phyloP scores from a whole-genome alignment of 2,329 filamentous ascomycete species.

The Aspergillus piperis region DNA sequence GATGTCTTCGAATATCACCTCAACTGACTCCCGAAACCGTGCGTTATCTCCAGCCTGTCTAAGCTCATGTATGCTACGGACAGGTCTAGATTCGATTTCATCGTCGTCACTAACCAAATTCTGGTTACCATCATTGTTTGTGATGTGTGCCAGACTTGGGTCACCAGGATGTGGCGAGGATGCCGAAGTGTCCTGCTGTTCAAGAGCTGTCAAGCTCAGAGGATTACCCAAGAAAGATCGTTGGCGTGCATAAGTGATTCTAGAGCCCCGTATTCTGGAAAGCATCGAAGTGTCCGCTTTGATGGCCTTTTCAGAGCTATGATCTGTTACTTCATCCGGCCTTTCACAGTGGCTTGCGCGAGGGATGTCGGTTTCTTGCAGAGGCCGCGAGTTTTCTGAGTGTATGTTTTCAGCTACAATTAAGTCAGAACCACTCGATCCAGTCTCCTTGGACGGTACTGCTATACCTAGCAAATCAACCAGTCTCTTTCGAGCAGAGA shows the following conservation, averaged over 20 bases:
- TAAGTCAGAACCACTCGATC: not conserved
- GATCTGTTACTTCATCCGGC: not conserved
- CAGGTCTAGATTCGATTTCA: slow-evolving; percentile 44
- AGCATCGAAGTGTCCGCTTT: slow-evolving; percentile 19
- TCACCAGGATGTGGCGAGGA: slow-evolving; percentile 2
- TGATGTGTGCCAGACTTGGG: slow-evolving; percentile 7
- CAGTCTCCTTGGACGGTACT: slow-evolving; percentile 5
- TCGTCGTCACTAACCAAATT: slow-evolving; percentile 47
- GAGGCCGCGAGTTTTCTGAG: not conserved
- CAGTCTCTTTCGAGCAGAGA: slow-evolving; percentile 33
- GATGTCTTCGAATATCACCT: slow-evolving; percentile 61
- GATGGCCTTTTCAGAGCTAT: slow-evolving; percentile 4
- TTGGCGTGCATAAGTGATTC: slow-evolving; percentile 60
- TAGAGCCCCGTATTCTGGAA: slow-evolving; percentile 40
- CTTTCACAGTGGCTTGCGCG: not conserved
- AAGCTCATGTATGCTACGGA: slow-evolving; percentile 64
- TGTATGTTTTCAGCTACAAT: not conserved
- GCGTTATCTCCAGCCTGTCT: slow-evolving; percentile 59
- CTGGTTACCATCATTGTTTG: slow-evolving; percentile 12
- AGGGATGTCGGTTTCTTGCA: not conserved
- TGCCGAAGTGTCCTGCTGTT: slow-evolving; percentile 5
- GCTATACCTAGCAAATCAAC: slow-evolving; percentile 35
- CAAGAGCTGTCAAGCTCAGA: slow-evolving; percentile 22
- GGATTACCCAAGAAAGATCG: slow-evolving; percentile 62
- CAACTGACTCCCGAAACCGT: slow-evolving; percentile 57